phyloP scores from a whole-genome alignment of 2,329 filamentous ascomycete species.

The Pseudogymnoascus sp. region DNA sequence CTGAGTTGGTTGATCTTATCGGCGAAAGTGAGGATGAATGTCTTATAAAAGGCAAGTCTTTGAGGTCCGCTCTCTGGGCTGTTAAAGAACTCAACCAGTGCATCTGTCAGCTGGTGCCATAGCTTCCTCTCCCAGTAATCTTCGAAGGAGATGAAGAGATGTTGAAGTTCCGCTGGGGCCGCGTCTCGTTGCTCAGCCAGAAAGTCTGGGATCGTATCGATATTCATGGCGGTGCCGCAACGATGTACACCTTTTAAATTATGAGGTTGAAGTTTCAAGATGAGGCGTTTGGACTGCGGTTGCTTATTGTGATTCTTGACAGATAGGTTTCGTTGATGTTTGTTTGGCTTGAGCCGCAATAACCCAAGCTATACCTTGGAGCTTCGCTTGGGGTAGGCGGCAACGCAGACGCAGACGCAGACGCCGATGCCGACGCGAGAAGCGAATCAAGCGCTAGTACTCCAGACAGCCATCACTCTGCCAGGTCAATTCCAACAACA shows the following conservation, averaged over 20 bases:
- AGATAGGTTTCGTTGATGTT: background rate
- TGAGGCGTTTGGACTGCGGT: background rate
- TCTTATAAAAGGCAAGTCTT: constrained; percentile 84
- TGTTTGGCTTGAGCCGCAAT: constrained; percentile 1
- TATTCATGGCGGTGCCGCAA: constrained; percentile 55
- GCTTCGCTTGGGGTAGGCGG: constrained; percentile 10
- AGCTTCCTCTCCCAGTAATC: constrained; percentile 97
- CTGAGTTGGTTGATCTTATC: constrained; percentile 99
- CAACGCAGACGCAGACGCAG: constrained; percentile 1
- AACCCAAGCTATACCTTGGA: constrained; percentile 10
- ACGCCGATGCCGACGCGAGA: constrained; percentile 6
- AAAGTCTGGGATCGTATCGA: constrained; percentile 84
- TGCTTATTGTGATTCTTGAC: background rate
- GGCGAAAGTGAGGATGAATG: constrained; percentile 90
- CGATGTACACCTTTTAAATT: constrained; percentile 2
- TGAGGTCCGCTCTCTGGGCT: constrained; percentile 72
- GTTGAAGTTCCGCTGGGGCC: constrained; percentile 80
- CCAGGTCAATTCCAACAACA: constrained; percentile 6
- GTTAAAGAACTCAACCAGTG: constrained; percentile 81
- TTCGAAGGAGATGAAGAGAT: constrained; percentile 84
- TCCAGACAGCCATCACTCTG: constrained; percentile 1
- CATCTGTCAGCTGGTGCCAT: constrained; percentile 96
- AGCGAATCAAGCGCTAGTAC: constrained; percentile 10
- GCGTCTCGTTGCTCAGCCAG: constrained; percentile 82
- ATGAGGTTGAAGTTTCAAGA: background rate